Evolutionary conservation across 495 filamentous ascomycete species (phyloP), one percentile per base, ranked within the genome.

Genomic region (Cetradonia linearis): DNA sequence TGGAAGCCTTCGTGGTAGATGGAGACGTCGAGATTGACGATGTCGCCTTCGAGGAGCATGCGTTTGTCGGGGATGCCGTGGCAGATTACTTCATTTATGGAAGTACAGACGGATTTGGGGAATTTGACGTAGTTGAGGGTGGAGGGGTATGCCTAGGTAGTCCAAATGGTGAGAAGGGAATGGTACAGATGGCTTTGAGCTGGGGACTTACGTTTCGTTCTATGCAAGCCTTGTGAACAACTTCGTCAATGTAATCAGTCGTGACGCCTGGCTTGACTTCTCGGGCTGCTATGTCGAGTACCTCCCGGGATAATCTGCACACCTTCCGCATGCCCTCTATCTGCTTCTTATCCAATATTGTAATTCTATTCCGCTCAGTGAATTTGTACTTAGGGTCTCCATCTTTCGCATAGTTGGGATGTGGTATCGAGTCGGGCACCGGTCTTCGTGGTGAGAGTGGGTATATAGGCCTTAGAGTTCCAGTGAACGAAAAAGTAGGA

Each of bases 31-130:
- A 95, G 85, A 72, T 95, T 95, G 70, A 95, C 69, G 52, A 95
- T 94, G 63, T 95, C 89, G 53, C 89, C 89, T 62, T 95, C 88
- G 52, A 87, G 72, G 9, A 95, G 75, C 10, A 86, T 77, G 27
- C 89, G 79, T 64, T 88, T 79, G 61, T 95, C 89, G 20, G 89
- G 89, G 58, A 95, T 94, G 56, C 89, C 89, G 76, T 95, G 89
- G 73, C 89, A 94, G 68, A 99, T 97, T 59, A 95, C 86, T 73
- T 99, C 93, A 76, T 99, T 99, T 61, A 87, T 69, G 2, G 91
- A 96, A 1, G 91, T 97, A 73, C 93, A 99, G 49, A 96, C 85
- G 2, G 93, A 99, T 77, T 99, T 99, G 59, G 93, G 93, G 76
- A 96, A 99, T 70, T 89, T 78, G 77, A 85, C 83, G 71, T 99